Conservation (phyloP, 176 grass and related monocot species). For the Poa pratensis region DNA sequence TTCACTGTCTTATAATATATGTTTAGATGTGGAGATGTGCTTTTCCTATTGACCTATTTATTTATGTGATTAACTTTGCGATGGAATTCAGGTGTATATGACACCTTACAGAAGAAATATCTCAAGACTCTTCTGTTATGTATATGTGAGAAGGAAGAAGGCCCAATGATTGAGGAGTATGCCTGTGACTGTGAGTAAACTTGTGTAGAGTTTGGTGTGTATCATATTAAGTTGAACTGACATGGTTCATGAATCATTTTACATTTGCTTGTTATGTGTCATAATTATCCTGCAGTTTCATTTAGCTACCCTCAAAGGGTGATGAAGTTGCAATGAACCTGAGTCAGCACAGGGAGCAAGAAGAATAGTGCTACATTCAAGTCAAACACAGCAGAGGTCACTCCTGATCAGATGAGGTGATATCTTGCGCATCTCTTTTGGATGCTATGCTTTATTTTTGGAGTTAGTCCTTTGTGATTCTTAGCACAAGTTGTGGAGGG, state of each 20-base stretch:
- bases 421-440: slow-evolving; percentile 29
- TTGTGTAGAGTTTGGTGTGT: slow-evolving; percentile 15
- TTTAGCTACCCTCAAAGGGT: slow-evolving; percentile 76
- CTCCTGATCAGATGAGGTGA: slow-evolving; percentile 98
- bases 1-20: slow-evolving; percentile 12
- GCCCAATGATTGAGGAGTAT: slow-evolving; percentile 97
- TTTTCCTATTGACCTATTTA: slow-evolving; percentile 13
- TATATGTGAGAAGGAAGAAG: slow-evolving; percentile 87
- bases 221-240: slow-evolving; percentile 31
- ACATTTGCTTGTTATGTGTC: slow-evolving; percentile 17
- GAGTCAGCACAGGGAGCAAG: slow-evolving; percentile 83
- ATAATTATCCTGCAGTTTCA: slow-evolving; percentile 60
- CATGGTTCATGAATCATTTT: neutral
- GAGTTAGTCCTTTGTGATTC: slow-evolving; percentile 26
- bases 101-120: slow-evolving; percentile 98
- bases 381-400: slow-evolving; percentile 74
- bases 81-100: slow-evolving; percentile 75
- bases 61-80: slow-evolving; percentile 38
- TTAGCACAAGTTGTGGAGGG: neutral
- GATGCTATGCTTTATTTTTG: slow-evolving; percentile 14
- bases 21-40: slow-evolving; percentile 24
- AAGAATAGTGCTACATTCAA: slow-evolving; percentile 71
- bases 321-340: slow-evolving; percentile 94
- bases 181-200: slow-evolving; percentile 79
- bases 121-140: slow-evolving; percentile 95